These are phyloP conservation scores for Aspergillus egyptiacus DNA, from an alignment of 495 filamentous ascomycete species.

Conservation along the genomic window DNA sequence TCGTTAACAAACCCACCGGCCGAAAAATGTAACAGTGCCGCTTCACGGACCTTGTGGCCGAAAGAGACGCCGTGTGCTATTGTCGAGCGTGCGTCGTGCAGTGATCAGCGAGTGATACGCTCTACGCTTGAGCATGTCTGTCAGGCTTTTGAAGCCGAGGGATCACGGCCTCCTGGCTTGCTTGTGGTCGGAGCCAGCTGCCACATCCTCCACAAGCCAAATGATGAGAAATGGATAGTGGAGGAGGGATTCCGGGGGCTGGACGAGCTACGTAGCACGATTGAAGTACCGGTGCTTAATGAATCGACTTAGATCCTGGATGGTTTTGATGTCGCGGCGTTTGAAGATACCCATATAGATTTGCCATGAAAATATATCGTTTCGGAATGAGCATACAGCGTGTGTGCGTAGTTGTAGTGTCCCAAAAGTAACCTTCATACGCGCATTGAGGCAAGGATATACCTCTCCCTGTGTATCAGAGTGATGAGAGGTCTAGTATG, in stretches of 20 bases:
- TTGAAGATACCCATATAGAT: constrained; percentile 19
- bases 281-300: constrained; percentile 7
- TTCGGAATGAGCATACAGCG: no score
- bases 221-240: constrained; percentile 67
- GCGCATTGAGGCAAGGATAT: no score
- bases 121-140: constrained; percentile 75
- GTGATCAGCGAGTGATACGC: constrained; percentile 87
- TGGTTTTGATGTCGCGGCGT: background rate
- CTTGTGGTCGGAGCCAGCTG: constrained; percentile 85
- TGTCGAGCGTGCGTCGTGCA: constrained; percentile 87
- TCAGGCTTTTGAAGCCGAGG: constrained; percentile 81
- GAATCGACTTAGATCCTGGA: constrained; percentile 1
- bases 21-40: constrained; percentile 11
- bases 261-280: constrained; percentile 26
- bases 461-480: no score
- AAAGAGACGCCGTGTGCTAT: constrained; percentile 78
- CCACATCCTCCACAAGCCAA: constrained; percentile 57
- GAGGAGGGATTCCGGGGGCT: constrained; percentile 82
- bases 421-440: no score
- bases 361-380: background rate
- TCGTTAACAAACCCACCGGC: constrained; percentile 46
- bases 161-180: constrained; percentile 82
- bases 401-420: no score
- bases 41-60: constrained; percentile 37
- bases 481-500: no score